Base-by-base conservation (phyloP, 2,329 filamentous ascomycete genomes). In the Clonostachys rhizophaga region DNA sequence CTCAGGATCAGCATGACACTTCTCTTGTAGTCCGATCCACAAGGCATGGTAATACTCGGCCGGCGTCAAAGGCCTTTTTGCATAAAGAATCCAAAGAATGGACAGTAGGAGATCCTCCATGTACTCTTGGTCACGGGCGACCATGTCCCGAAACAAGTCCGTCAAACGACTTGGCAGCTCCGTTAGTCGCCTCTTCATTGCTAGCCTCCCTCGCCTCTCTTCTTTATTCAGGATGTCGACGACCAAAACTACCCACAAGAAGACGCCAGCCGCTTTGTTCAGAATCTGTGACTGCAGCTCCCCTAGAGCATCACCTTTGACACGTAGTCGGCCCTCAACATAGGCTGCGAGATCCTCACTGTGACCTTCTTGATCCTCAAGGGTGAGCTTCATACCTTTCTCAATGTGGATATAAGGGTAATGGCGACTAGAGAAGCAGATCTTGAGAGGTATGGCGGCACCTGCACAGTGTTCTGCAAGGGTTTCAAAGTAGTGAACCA, bases 21-120 rank as follows among this genome's bases (percentile, higher is more conserved):
- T 34, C 36, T 39, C n/a, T 14, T 12, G 13, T 14, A 49, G 43
- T 6, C 47, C 43, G 17, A 34, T 20, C 47, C 47, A 49, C 7
- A 49, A 33, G 3, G 47, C 47, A 16, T 49, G 47, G 50, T 75
- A 78, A 0, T 79, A 62, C 50, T 82, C 68, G 1, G 66, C 52
- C 0, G 60, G 69, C 0, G 41, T 61, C 0, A 83, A 47, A 0
- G 78, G 73, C 0, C 59, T 51, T 9, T 57, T 62, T 0, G 79
- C 65, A 20, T 70, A 82, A 0, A 84, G 60, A 0, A 84, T 62
- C 73, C 74, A 83, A 17, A 49, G 68, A 1, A 84, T 49, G 34
- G 71, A 79, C 0, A 77, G 51, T 0, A 68, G 46, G 0, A 82
- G 50, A 0, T 67, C 59, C 0, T 71, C 59, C 42, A 60, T 59